These are phyloP conservation scores for Jacaranda copaia DNA, from an alignment of 257 asterid species.

Conservation along the genomic window DNA sequence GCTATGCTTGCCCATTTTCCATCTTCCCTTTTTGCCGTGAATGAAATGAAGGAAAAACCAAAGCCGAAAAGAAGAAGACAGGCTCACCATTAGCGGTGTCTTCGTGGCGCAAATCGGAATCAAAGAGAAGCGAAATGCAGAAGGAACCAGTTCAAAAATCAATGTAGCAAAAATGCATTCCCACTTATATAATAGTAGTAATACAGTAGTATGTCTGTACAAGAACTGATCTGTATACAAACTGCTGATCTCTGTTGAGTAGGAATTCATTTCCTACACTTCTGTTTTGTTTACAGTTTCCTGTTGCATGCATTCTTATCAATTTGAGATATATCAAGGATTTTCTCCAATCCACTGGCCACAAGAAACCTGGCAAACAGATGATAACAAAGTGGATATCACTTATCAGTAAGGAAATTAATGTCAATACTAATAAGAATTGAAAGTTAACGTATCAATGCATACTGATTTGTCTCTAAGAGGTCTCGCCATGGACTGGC, in stretches of 20 bases:
- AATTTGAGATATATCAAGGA: conserved; percentile 70
- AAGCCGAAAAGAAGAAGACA: too few relatives aligned
- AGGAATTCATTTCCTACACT: neutral
- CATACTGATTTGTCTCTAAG: conserved; percentile 65
- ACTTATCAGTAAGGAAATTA: neutral
- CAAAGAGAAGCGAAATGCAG: too few relatives aligned
- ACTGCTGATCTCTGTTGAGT: neutral
- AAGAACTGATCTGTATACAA: too few relatives aligned
- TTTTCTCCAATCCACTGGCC: conserved; percentile 58
- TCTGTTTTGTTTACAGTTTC: conserved; percentile 19
- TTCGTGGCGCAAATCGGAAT: too few relatives aligned
- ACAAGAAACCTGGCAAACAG: conserved; percentile 67
- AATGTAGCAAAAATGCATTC: too few relatives aligned
- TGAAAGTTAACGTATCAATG: neutral
- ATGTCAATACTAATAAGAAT: neutral
- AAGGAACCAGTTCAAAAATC: too few relatives aligned
- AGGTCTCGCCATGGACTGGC: conserved; percentile 67
- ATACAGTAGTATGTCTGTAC: conserved; percentile 32
- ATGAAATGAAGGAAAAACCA: too few relatives aligned
- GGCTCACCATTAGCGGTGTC: too few relatives aligned
- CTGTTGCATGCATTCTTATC: conserved; percentile 58
- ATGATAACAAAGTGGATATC: neutral
- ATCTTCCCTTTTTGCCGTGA: too few relatives aligned
- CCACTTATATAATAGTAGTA: too few relatives aligned
- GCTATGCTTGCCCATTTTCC: too few relatives aligned